Evolutionary conservation across 139 green algal species (phyloP), one percentile per base, ranked within the genome.

Genomic region (Tetradesmus obliquus): DNA sequence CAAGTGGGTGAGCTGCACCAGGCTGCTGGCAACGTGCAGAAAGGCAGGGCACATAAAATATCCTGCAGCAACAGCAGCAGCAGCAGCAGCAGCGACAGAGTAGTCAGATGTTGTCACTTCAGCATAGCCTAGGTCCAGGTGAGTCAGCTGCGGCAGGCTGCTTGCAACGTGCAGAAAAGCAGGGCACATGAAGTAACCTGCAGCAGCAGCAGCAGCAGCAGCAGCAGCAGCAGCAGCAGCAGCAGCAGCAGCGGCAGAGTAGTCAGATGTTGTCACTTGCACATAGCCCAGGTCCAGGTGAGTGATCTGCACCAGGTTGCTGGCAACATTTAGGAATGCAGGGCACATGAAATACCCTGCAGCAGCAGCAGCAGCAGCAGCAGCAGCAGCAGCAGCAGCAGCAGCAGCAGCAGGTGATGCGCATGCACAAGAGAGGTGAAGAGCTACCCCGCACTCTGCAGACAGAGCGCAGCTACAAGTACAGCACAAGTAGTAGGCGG

Each of bases 291-390:
- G 76, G 76, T 83, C 76, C 76, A 83, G 24, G n/a, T 6, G 13
- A 20, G 76, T 83, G 6, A 83, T 7, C 76, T 83, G n/a, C 8
- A 10, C 12, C 76, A 83, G 24, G 60, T 8, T 8, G 53, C 81
- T 86, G 10, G 24, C 51, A 10, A 45, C 15, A 0, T 9, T 3
- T 12, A 86, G 81, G 4, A 86, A 9, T 6, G 55, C 57, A 9
- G 54, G 10, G 20, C 55, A 88, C n/a, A 88, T 55, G 58, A 88
- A 79, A n/a, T 88, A 76, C 1, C 83, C 83, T 88, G 57, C 57
- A 87, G 12, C 3, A 71, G 5, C 54, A 86, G 81, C 81, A 86
- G 81, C 54, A 86, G 54, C 13, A 71, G 54, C 15, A 71, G 57
- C 57, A 15, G 60, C 60, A 71, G 60, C 60, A 71, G 60, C 60